A percentile compares a stretch with the other conserved stretches of the same genome.
These are phyloP conservation scores for Quercus lobata DNA, from an alignment of 331 rosid species.

Conservation along the genomic window DNA sequence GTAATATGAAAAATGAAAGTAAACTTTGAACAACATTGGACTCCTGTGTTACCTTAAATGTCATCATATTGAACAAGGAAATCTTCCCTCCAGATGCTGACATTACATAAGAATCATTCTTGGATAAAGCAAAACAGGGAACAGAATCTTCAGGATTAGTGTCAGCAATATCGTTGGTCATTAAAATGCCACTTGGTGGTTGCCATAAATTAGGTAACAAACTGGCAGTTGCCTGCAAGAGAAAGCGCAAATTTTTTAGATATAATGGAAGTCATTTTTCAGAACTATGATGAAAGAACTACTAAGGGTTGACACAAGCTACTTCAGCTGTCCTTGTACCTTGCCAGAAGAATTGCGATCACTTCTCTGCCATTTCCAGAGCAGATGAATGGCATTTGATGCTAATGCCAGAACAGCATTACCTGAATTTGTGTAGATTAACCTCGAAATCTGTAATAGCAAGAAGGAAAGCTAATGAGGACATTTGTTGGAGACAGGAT, in stretches of 20 bases:
- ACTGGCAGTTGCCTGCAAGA: conserved; percentile 73
- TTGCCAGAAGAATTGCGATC: conserved; percentile 80
- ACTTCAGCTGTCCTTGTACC: conserved; percentile 37
- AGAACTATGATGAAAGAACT: conserved; percentile 1
- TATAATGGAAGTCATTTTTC: background rate
- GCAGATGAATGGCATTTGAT: conserved; percentile 90
- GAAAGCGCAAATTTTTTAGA: conserved; percentile 14
- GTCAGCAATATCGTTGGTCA: conserved; percentile 75
- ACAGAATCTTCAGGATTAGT: conserved; percentile 79
- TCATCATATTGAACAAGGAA: conserved; percentile 91
- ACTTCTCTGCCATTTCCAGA: conserved; percentile 94
- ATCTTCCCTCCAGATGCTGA: conserved; percentile 94
- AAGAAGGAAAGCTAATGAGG: conserved; percentile 27
- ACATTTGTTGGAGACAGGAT: background rate
- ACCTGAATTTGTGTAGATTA: conserved; percentile 94
- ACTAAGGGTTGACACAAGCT: conserved; percentile 10
- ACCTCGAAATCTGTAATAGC: conserved; percentile 80
- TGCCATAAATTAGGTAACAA: conserved; percentile 82
- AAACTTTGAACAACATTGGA: background rate
- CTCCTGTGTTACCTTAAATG: conserved; percentile 64
- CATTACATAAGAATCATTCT: conserved; percentile 91
- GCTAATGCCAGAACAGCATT: conserved; percentile 88
- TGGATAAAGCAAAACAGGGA: conserved; percentile 85
- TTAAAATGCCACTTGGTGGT: conserved; percentile 83
- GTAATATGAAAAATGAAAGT: conserved; percentile 3